Percentiles rank a stretch among this genome's conserved stretches.
phyloP scores from a whole-genome alignment of 306 rosid species.

The Heteromeles arbutifolia region DNA sequence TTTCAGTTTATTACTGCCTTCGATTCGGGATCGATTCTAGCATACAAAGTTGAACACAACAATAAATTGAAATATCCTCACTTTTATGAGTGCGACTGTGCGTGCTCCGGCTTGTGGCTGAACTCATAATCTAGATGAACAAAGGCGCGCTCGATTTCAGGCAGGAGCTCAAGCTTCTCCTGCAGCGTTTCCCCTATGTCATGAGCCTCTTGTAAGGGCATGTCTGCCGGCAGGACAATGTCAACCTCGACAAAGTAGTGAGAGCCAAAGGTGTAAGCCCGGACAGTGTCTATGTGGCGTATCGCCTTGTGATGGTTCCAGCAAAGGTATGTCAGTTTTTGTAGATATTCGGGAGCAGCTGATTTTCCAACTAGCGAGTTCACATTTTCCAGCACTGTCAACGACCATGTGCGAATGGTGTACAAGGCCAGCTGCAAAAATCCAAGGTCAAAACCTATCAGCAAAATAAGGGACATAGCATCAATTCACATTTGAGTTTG shows the following conservation, averaged over 20 bases:
- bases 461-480: not conserved
- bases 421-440: constrained; percentile 78
- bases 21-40: not conserved
- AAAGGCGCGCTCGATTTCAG: constrained; percentile 91
- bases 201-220: constrained; percentile 90
- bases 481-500: not conserved
- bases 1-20: not conserved
- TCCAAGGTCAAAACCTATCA: not conserved
- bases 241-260: constrained; percentile 98
- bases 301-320: constrained; percentile 94
- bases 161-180: constrained; percentile 81
- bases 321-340: constrained; percentile 89
- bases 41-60: not conserved
- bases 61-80: not conserved
- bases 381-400: constrained; percentile 92
- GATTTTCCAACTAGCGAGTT: constrained; percentile 86
- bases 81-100: constrained; percentile 49
- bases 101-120: constrained; percentile 95
- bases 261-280: constrained; percentile 92
- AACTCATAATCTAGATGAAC: constrained; percentile 93
- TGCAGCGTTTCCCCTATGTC: constrained; percentile 89
- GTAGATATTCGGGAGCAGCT: constrained; percentile 87
- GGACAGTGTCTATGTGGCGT: constrained; percentile 79
- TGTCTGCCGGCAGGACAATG: constrained; percentile 72
- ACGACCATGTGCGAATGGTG: constrained; percentile 91